These are phyloP conservation scores for Scheffersomyces quercinus DNA, from an alignment of 1,139 yeast genomes.

Conservation along the genomic window DNA sequence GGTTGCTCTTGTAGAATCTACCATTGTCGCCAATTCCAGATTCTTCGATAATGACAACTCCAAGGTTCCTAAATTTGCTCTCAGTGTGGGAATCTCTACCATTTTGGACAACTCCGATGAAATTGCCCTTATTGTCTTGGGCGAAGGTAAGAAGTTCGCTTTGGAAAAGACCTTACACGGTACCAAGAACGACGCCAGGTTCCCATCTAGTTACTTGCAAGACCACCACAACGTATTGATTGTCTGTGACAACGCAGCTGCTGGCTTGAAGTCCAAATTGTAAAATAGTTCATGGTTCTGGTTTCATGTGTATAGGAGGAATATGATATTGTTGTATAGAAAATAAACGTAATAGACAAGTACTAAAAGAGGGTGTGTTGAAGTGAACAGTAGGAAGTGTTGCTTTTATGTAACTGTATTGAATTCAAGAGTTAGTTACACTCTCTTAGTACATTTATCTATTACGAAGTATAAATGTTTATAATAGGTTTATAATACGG, in stretches of 20 bases:
- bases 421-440: no score
- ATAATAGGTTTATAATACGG: no score
- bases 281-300: slow-evolving; percentile 8
- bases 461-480: no score
- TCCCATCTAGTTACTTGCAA: slow-evolving; percentile 50
- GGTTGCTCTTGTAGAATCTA: slow-evolving; percentile 51
- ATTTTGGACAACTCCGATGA: slow-evolving; percentile 59
- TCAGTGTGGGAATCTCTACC: slow-evolving; percentile 65
- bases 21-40: slow-evolving; percentile 58
- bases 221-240: slow-evolving; percentile 46
- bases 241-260: slow-evolving; percentile 49
- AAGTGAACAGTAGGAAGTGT: no score
- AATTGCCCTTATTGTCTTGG: slow-evolving; percentile 50
- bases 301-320: no score
- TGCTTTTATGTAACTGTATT: no score
- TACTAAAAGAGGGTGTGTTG: no score
- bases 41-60: slow-evolving; percentile 49
- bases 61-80: slow-evolving; percentile 55
- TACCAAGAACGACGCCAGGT: slow-evolving; percentile 31
- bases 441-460: no score
- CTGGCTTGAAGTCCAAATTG: slow-evolving; percentile 36
- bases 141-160: slow-evolving; percentile 44
- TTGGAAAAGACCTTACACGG: slow-evolving; percentile 45
- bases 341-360: no score
- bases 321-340: no score